Base-by-base conservation (phyloP, 495 filamentous ascomycete genomes). In the Xylaria intraflava region DNA sequence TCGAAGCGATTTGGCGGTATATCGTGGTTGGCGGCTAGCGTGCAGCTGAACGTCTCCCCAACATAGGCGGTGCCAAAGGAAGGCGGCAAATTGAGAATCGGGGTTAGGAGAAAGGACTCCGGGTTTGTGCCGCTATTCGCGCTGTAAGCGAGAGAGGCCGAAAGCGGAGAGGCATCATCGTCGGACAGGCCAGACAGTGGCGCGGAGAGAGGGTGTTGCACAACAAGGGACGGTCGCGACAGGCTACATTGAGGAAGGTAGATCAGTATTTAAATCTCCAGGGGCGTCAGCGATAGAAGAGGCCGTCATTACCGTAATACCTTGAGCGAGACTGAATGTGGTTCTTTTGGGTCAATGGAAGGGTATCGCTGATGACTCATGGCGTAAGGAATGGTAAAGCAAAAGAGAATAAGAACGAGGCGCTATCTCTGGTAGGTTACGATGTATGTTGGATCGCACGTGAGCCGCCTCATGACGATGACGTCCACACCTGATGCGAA, bases 51-150 rank as follows among this genome's bases (percentile, higher is more conserved):
- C 1, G 87, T 90, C 73, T 97, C 91, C 53, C 93, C 93, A 38
- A 97, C 91, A 58, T 96, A 96, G 45, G 91, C 90, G 9, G 88
- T 88, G 48, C 90, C 93, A 66, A 98, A 97, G 4, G 89, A 82
- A 1, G 90, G 87, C 6, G 93, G 93, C 3, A 97, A 83, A n/a
- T 88, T 95, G 58, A 96, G 78, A 46, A 83, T 82, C 0, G 78
- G 76, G 11, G 67, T 69, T 42, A 80, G 65, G 46, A 76, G 65
- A 65, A 78, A 78, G 2, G 75, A 71, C 39, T 66, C 56, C 0
- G 75, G 68, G 59, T 77, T 76, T 0, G 69, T 64, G 41, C 66
- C 42, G 51, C 48, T 56, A 27, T 62, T 53, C 46, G 65, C 58
- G 46, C 43, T 51, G 49, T 77, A 77, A 10, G 75, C 73, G 46